Base-by-base conservation (phyloP, 306 rosid genomes). In the Castanopsis chinensis region DNA sequence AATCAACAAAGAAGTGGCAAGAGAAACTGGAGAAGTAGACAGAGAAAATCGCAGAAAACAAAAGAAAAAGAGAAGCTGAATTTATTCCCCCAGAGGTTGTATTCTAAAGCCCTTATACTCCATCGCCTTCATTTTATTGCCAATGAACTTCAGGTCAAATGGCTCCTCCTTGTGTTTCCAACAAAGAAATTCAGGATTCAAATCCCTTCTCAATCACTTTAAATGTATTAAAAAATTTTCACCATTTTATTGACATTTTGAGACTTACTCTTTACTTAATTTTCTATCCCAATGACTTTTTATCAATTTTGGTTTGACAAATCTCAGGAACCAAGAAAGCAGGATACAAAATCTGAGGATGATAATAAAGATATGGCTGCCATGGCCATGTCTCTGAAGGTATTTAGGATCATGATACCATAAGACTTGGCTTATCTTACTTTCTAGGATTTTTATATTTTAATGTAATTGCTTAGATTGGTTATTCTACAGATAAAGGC, bases 1-100 rank as follows among this genome's bases (percentile, higher is more conserved):
- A 91, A 84, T 87, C 95, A 0, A 89, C 88, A 5, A 94, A 90
- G 95, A 94, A 85, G 74, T 94, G 97, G 99, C 93, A 87, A 78
- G 97, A 94, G 82, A 91, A 82, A 91, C 93, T 81, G 81, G 95
- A 90, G 79, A 84, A 89, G 80, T 97, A 94, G 74, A 82, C 89
- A 20, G 88, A 86, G 70, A 94, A 94, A 90, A 82, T 87, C 23
- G 90, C 99, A 28, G 95, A 92, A 80, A 90, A 74, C 88, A 91
- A 94, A 83, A 85, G 92, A 84, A 94, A 89, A 86, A 82, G 97
- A 83, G 99, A 92, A n/a, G 91, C 87, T 37, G 10, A 10, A 37
- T 7, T 6, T 37, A 6, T 37, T 37, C 10, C 43, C 43, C 10
- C 10, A 6, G 43, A 37, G 3, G 43, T 37, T 37, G 43, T 7